Percentiles rank a stretch among this genome's conserved stretches.
phyloP scores from a whole-genome alignment of 345 rosid species.

The Trapa bicornis region DNA sequence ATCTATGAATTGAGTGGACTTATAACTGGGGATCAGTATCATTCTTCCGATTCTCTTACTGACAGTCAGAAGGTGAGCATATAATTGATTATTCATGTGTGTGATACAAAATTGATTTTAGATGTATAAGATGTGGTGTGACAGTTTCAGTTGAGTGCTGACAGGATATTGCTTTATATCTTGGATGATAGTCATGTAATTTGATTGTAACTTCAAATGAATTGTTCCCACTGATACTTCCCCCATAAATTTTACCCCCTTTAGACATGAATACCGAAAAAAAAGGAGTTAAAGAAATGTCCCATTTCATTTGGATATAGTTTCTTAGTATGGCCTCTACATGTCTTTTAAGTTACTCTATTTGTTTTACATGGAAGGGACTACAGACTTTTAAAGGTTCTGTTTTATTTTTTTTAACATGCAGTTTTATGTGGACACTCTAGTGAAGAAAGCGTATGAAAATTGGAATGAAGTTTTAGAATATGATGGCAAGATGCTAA shows the following conservation, averaged over 20 bases:
- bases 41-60: constrained; percentile 65
- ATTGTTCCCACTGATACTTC: too few relatives aligned
- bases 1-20: constrained; percentile 68
- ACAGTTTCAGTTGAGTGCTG: too few relatives aligned
- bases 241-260: too few relatives aligned
- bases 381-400: too few relatives aligned
- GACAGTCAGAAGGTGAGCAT: constrained; percentile 74
- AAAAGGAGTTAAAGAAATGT: too few relatives aligned
- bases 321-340: background rate
- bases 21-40: constrained; percentile 75
- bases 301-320: too few relatives aligned
- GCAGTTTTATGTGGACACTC: constrained; percentile 72
- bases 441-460: constrained; percentile 91
- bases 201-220: background rate
- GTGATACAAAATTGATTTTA: too few relatives aligned
- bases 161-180: background rate
- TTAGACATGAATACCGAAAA: too few relatives aligned
- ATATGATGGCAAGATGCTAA: constrained; percentile 76
- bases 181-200: background rate
- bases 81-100: background rate
- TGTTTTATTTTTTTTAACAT: constrained; percentile 8
- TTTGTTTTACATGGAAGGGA: background rate
- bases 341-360: background rate
- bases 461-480: constrained; percentile 77
- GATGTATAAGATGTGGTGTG: too few relatives aligned